Evolutionary conservation across 495 filamentous ascomycete genomes (phyloP), one percentile per base, ranked within the genome.

Genomic region (Podospora conica): DNA sequence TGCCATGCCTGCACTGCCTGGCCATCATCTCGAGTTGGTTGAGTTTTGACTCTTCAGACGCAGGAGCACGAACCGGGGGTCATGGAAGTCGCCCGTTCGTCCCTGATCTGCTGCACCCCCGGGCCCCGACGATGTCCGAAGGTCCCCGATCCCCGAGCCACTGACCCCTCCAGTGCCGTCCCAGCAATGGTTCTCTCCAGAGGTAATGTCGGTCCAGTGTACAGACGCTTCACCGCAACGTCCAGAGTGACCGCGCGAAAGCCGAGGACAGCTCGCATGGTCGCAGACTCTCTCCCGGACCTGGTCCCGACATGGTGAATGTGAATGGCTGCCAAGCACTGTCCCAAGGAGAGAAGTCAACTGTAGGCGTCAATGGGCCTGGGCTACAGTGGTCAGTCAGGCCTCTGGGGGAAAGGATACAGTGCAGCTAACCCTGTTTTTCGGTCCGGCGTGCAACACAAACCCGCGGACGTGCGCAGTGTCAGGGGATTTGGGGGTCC

Each of bases 401-500:
- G 40, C 15, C 40, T 48, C 40, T 48, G 6, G 40, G 15, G 15
- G 8, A 48, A 48, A n/a, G 15, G 40, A 48, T 48, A 48, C 40
- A 48, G 40, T 48, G 40, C 40, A 48, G 40, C 40, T n/a, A n/a
- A 48, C 40, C 15, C 40, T 48, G 40, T 48, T 48, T 48, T 48
- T 40, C 28, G 28, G 63, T 28, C 28, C 48, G 48, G 23, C 28
- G 53, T 25, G 54, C 54, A 18, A 18, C 22, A 27, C 31, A 25
- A 56, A 40, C 21, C 27, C 48, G 63, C 63, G 57, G 55, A 57
- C n/a, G 55, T 31, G 55, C 58, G 65, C 65, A 70, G 65, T 40
- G 22, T n/a, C 40, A 48, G 40, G 40, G 28, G 20, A 18, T 27
- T 68, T 70, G 69, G 69, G 69, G 69, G 69, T 70, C 69, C 69